Percentiles rank a stretch among this genome's conserved stretches.
These are phyloP conservation scores for Hibiscus mutabilis DNA, from an alignment of 345 rosid species.

Conservation along the genomic window DNA sequence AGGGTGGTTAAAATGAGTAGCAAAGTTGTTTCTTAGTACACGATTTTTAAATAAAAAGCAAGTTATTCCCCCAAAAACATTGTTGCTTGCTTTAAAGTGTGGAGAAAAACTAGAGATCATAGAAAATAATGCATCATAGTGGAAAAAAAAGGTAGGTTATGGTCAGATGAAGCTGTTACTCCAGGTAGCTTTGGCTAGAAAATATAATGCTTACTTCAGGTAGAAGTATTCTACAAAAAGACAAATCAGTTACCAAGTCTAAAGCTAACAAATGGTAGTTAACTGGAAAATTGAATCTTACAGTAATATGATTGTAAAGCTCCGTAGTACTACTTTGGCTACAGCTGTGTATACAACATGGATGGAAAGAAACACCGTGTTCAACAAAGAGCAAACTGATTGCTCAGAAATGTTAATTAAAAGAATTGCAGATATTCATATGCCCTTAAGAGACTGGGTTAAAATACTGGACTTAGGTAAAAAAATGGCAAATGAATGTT, in stretches of 20 bases:
- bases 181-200: neutral
- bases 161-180: neutral
- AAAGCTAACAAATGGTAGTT: neutral
- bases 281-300: neutral
- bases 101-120: neutral
- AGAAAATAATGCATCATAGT: neutral
- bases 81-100: neutral
- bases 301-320: neutral
- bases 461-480: neutral
- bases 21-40: neutral
- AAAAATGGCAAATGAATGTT: neutral
- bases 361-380: neutral
- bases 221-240: neutral
- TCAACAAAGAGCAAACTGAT: neutral
- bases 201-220: neutral
- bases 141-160: neutral
- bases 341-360: neutral
- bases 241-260: neutral
- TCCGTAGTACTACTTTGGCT: neutral
- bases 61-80: neutral
- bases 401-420: neutral
- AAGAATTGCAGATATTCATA: neutral
- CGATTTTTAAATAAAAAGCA: neutral
- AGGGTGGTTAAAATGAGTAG: neutral
- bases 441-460: neutral